Conservation (phyloP, 1,284 basidiomycete species). For the Leccinum ambiguum region DNA sequence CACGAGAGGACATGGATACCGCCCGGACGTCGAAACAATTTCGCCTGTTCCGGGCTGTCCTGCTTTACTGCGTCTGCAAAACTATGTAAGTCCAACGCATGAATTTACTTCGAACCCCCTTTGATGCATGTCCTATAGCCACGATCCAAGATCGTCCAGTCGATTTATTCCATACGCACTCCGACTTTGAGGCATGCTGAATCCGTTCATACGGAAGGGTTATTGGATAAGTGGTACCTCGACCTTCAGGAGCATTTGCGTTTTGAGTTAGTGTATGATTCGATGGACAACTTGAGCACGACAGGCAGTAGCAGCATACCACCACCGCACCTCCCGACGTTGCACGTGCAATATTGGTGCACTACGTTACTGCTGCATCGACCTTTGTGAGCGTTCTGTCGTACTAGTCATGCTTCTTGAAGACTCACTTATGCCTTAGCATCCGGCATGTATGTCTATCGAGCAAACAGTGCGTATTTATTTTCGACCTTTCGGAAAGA, state of each 20-base stretch:
- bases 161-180: constrained; percentile 72
- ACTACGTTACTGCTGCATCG: constrained; percentile 77
- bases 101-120: not conserved
- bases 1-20: constrained; percentile 30
- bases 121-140: constrained; percentile 40
- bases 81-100: constrained; percentile 53
- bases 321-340: constrained; percentile 61
- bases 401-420: not conserved
- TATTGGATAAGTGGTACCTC: constrained; percentile 77
- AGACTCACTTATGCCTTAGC: constrained; percentile 15
- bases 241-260: constrained; percentile 71
- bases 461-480: constrained; percentile 31
- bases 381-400: constrained; percentile 63
- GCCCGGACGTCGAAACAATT: constrained; percentile 19
- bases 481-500: constrained; percentile 14
- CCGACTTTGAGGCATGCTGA: constrained; percentile 56
- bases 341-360: constrained; percentile 90
- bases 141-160: constrained; percentile 69
- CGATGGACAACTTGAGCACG: constrained; percentile 24
- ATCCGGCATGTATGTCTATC: constrained; percentile 28
- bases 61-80: constrained; percentile 76
- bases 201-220: constrained; percentile 58
- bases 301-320: constrained; percentile 37
- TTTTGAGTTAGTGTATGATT: constrained; percentile 49
- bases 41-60: constrained; percentile 54